These are phyloP conservation scores for Candida lessepsii DNA, from an alignment of 805 yeast species.

Conservation along the genomic window DNA sequence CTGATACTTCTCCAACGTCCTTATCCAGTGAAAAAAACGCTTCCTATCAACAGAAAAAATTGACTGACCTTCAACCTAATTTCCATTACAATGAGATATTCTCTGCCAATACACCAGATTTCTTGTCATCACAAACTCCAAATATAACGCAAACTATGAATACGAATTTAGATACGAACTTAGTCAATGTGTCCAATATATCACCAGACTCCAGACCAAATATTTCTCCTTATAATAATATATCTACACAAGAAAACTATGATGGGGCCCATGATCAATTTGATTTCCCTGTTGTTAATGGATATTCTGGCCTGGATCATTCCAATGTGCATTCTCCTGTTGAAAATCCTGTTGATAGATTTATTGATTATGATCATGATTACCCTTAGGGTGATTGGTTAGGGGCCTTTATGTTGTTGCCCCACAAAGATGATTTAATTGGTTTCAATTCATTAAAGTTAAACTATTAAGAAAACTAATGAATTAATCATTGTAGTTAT, in stretches of 20 bases:
- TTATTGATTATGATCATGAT: slow-evolving; percentile 24
- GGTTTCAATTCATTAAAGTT: no score
- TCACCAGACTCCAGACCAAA: slow-evolving; percentile 9
- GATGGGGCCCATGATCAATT: slow-evolving; percentile 14
- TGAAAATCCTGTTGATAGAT: slow-evolving; percentile 18
- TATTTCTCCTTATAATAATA: slow-evolving; percentile 9
- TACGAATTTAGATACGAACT: slow-evolving; percentile 6
- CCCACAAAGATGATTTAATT: no score
- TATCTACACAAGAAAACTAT: slow-evolving; percentile 9
- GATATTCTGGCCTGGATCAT: slow-evolving; percentile 17
- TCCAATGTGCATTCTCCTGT: slow-evolving; percentile 15
- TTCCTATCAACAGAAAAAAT: slow-evolving; percentile 5
- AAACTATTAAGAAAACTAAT: no score
- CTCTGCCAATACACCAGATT: slow-evolving; percentile 24
- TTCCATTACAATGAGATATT: slow-evolving; percentile 21
- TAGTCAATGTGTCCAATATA: slow-evolving; percentile 2
- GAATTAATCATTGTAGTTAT: no score
- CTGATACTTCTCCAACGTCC: slow-evolving; percentile 21
- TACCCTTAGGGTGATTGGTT: no score
- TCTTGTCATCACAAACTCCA: slow-evolving; percentile 20
- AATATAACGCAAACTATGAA: slow-evolving; percentile 11
- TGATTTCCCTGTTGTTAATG: slow-evolving; percentile 17
- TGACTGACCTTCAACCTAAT: slow-evolving; percentile 9
- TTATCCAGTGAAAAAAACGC: slow-evolving; percentile 11
- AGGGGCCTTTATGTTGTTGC: no score